Evolutionary conservation across 2,329 filamentous ascomycete genomes (phyloP).

Genomic region (Acephala macrosclerotiorum): DNA sequence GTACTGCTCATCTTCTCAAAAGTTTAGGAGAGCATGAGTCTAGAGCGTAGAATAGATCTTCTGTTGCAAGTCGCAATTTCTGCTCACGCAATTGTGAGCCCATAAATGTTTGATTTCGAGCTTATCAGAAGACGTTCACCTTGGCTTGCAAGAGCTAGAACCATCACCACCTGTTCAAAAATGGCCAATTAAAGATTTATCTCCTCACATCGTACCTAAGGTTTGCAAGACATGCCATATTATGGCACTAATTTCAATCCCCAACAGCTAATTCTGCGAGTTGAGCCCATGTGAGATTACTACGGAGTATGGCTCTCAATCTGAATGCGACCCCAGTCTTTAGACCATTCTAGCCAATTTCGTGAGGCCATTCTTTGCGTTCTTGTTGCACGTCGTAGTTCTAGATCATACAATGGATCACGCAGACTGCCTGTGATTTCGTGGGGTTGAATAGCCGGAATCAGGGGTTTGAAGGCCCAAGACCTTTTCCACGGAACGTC

Average conservation of each 20-base stretch:
- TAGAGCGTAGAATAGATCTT: not conserved
- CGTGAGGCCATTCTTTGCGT: not conserved
- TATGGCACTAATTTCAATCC: too few relatives aligned
- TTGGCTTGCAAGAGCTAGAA: not conserved
- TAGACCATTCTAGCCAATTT: not conserved
- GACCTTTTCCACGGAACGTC: not conserved
- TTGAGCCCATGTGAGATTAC: too few relatives aligned
- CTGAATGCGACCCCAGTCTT: not conserved
- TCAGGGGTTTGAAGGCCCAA: not conserved
- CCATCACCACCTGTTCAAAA: not conserved
- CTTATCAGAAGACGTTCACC: not conserved
- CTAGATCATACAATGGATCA: conserved; percentile 7
- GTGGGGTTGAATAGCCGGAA: conserved; percentile 1
- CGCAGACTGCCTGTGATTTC: not conserved
- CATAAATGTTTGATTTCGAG: not conserved
- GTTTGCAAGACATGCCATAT: too few relatives aligned
- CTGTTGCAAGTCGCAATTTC: conserved; percentile 4
- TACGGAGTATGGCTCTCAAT: too few relatives aligned
- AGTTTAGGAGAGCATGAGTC: not conserved
- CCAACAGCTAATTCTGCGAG: too few relatives aligned
- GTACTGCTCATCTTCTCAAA: not conserved
- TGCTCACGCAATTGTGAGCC: not conserved
- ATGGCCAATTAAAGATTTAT: too few relatives aligned
- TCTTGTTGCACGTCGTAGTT: conserved; percentile 1
- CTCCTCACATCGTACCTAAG: too few relatives aligned